Conservation (phyloP, 2,329 filamentous ascomycete genomes). For the Colletotrichum sp. region DNA sequence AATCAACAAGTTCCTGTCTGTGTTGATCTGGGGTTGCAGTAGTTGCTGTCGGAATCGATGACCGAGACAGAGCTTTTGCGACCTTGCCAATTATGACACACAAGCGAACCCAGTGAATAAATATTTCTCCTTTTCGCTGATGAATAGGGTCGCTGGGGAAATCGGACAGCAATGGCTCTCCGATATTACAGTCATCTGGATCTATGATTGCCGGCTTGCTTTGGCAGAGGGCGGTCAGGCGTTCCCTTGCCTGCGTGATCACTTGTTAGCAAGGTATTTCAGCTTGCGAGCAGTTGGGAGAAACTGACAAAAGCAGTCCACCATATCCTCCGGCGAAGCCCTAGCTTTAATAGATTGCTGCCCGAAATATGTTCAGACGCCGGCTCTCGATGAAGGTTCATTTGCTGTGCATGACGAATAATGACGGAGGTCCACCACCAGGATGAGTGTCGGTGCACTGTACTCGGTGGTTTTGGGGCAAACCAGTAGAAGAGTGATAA, state of each 20-base stretch:
- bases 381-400: constrained; percentile 47
- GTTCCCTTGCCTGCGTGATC: constrained; percentile 34
- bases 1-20: constrained; percentile 36
- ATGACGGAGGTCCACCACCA: constrained; percentile 52
- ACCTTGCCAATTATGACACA: constrained; percentile 44
- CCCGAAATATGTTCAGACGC: neutral
- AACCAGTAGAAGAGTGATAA: constrained; percentile 50
- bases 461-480: constrained; percentile 42
- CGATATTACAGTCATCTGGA: constrained; percentile 44
- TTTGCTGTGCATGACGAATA: constrained; percentile 48
- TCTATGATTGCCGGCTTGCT: constrained; percentile 48
- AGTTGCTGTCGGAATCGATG: constrained; percentile 7
- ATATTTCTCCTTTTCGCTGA: constrained; percentile 41
- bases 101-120: constrained; percentile 46
- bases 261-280: neutral
- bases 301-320: constrained; percentile 41
- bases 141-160: constrained; percentile 36
- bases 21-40: constrained; percentile 29
- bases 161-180: constrained; percentile 40
- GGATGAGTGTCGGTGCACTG: constrained; percentile 42
- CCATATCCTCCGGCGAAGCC: constrained; percentile 43
- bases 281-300: neutral
- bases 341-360: constrained; percentile 20
- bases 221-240: constrained; percentile 46
- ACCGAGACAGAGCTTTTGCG: constrained; percentile 39